phyloP scores from a whole-genome alignment of 2,329 filamentous ascomycete genomes.

The Pseudocercospora musae region DNA sequence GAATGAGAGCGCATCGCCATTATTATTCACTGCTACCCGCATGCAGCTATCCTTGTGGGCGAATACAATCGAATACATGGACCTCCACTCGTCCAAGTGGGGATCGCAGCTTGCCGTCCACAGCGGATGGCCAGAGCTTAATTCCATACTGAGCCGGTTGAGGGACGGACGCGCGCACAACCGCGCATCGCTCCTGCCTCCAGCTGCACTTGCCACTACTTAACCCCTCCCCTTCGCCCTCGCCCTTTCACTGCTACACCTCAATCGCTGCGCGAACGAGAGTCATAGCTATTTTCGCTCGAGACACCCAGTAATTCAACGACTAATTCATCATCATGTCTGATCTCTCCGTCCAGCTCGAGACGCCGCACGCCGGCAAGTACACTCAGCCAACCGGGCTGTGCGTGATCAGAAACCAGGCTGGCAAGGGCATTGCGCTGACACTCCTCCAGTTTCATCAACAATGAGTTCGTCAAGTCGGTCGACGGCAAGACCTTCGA shows the following conservation, averaged over 20 bases:
- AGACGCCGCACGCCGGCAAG: conserved; percentile 64
- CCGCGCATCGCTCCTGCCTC: neutral
- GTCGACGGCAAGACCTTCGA: conserved; percentile 88
- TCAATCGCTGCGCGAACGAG: conserved; percentile 25
- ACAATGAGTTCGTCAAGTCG: conserved; percentile 83
- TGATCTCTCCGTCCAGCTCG: conserved; percentile 58
- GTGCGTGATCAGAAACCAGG: conserved; percentile 39
- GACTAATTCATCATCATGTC: conserved; percentile 30
- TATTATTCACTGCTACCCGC: neutral
- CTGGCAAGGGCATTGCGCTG: neutral
- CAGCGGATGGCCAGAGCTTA: conserved; percentile 19
- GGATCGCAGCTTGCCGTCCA: conserved; percentile 9
- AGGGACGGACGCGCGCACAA: conserved; percentile 5
- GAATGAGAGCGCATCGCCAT: conserved; percentile 7
- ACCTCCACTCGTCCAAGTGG: conserved; percentile 15
- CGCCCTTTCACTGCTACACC: conserved; percentile 8
- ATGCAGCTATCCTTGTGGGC: conserved; percentile 23
- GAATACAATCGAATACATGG: conserved; percentile 23
- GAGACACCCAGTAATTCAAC: conserved; percentile 23
- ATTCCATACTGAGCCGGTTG: conserved; percentile 3
- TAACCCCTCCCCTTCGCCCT: conserved; percentile 24
- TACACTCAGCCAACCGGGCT: conserved; percentile 54
- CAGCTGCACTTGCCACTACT: conserved; percentile 14
- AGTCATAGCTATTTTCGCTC: conserved; percentile 11
- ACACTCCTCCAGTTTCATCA: conserved; percentile 66